Evolutionary conservation across 371 early-diverging fungal genomes (phyloP).

Genomic region (Mycotypha africana): DNA sequence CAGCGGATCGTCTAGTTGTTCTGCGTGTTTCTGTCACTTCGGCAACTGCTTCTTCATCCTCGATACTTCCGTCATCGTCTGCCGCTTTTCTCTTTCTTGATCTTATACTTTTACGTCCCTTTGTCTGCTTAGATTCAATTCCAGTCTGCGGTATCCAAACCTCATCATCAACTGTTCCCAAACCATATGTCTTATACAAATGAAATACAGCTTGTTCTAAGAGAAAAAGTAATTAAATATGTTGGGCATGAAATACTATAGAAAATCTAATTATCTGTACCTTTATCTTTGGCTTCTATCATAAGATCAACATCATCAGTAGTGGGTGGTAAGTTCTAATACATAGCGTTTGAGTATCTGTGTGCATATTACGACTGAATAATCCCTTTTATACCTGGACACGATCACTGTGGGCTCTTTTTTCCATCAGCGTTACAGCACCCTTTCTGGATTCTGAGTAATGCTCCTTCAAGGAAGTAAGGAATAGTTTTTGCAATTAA

Average conservation of each 20-base stretch:
- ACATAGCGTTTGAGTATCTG: neutral
- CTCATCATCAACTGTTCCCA: constrained; percentile 32
- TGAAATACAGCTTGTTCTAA: constrained; percentile 46
- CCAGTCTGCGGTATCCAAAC: constrained; percentile 16
- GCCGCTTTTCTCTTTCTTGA: neutral
- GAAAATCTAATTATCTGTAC: too few species aligned
- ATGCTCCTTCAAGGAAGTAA: constrained; percentile 30
- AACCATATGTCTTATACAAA: constrained; percentile 32
- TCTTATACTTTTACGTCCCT: constrained; percentile 17
- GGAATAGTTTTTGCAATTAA: too few species aligned
- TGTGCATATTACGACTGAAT: too few species aligned
- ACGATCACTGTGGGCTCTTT: constrained; percentile 43
- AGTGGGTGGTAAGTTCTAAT: constrained; percentile 40
- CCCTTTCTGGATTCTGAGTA: constrained; percentile 43
- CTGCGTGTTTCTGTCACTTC: too few species aligned
- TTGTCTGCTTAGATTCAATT: constrained; percentile 14
- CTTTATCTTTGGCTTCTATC: constrained; percentile 56
- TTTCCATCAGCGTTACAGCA: constrained; percentile 28
- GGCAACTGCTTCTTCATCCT: neutral
- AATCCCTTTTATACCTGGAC: constrained; percentile 6
- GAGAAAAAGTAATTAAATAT: neutral
- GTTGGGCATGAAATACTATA: too few species aligned
- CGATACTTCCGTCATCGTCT: too few species aligned
- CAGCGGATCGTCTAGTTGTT: too few species aligned
- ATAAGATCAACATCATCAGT: constrained; percentile 47